These are phyloP conservation scores for Solanum chiquidenum DNA, from an alignment of 257 asterid species.

Conservation along the genomic window DNA sequence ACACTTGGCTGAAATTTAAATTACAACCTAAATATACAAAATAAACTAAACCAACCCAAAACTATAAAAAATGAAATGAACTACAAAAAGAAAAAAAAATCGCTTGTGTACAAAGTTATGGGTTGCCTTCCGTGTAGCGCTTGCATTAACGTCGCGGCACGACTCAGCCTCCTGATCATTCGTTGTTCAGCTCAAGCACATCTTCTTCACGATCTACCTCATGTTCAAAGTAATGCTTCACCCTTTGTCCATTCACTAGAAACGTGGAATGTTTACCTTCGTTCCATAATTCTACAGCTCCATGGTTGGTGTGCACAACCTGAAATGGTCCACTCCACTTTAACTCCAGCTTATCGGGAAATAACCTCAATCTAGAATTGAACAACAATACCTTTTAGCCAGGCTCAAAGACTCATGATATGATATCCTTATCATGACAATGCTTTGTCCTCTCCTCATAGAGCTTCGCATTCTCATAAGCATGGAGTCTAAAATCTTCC, in stretches of 20 bases:
- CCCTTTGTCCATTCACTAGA: not conserved
- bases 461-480: not conserved
- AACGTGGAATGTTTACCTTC: not conserved
- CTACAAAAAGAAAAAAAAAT: too few relatives aligned
- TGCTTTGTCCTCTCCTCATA: not conserved
- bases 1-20: too few relatives aligned
- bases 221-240: not conserved
- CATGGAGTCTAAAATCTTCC: not conserved
- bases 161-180: not conserved
- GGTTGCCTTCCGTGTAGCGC: not conserved
- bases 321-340: not conserved
- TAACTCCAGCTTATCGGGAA: not conserved
- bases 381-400: too few relatives aligned
- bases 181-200: not conserved
- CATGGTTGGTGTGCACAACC: not conserved
- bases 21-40: too few relatives aligned
- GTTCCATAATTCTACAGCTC: not conserved
- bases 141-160: not conserved
- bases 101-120: too few relatives aligned
- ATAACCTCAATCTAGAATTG: too few relatives aligned
- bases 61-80: too few relatives aligned
- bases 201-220: not conserved
- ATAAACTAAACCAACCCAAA: too few relatives aligned
- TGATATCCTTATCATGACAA: too few relatives aligned
- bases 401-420: too few relatives aligned